Evolutionary conservation across 176 grass and related monocot genomes (phyloP), one percentile per base, ranked within the genome.

Genomic region (Oryza glumipatula): DNA sequence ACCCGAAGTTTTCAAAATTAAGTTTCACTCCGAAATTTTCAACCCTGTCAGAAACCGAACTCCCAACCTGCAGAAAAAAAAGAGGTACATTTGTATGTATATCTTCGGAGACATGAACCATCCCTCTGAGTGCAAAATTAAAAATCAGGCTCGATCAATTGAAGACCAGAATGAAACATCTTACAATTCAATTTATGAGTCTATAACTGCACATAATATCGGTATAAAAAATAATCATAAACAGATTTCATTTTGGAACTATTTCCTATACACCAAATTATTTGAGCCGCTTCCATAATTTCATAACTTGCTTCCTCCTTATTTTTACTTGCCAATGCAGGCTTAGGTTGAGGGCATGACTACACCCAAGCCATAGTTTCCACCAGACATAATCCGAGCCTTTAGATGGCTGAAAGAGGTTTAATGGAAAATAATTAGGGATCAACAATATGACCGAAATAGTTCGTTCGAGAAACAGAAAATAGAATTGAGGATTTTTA

Each of bases 401-500:
- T 88, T 88, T 3, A 88, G 46, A 44, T 88, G 87, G 61, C 87
- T 88, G 76, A 61, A 84, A 84, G 26, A 71, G 48, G 24, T 74
- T 67, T 17, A 23, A 68, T 47, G 14, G 12, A 73, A 74, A 84
- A 9, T 13, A 45, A 11, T 83, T 72, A 65, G 10, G 30, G 38
- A 67, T 1, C 0, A 68, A 68, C 1, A 49, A 47, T 68, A 48
- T 36, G 1, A 30, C 16, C 16, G 7, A 65, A 70, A 63, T n/a
- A 41, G 30, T 70, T 60, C 14, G 72, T 39, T 48, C 54, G 16
- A 13, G 3, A 45, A 44, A 60, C 2, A 58, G 47, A 79, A 45
- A 22, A 9, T 4, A 11, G 19, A 63, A 65, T 82, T n/a, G n/a
- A n/a, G n/a, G n/a, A n/a, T n/a, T n/a, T n/a, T n/a, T n/a, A n/a